phyloP scores from a whole-genome alignment of 495 filamentous ascomycete genomes.

The Tuber aestivum region DNA sequence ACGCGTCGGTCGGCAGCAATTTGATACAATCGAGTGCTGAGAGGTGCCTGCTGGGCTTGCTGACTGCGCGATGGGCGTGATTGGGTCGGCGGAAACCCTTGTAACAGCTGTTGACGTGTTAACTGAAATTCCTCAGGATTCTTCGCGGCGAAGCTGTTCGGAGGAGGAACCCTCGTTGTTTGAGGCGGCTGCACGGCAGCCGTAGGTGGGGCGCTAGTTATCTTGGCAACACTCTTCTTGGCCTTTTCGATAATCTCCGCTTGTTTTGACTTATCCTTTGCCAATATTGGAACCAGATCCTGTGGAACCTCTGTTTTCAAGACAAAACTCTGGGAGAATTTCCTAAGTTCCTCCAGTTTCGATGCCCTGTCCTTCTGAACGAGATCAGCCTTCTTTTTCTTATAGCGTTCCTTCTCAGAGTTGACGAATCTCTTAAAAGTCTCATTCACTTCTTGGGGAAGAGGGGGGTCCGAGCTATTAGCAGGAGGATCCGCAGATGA shows the following conservation, averaged over 20 bases:
- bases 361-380: constrained; percentile 69
- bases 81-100: constrained; percentile 17
- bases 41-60: constrained; percentile 19
- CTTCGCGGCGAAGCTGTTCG: constrained; percentile 39
- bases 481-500: constrained; percentile 18
- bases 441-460: constrained; percentile 25
- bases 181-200: constrained; percentile 32
- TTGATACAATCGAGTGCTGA: constrained; percentile 23
- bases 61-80: constrained; percentile 13
- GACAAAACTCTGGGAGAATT: constrained; percentile 90
- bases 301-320: constrained; percentile 81
- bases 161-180: constrained; percentile 26
- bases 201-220: constrained; percentile 45
- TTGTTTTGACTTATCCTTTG: constrained; percentile 90
- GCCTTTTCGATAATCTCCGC: constrained; percentile 84
- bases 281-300: constrained; percentile 89
- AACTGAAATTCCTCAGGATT: constrained; percentile 34
- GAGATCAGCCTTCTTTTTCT: constrained; percentile 64
- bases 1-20: constrained; percentile 27
- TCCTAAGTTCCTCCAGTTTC: constrained; percentile 89
- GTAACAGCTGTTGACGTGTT: constrained; percentile 25
- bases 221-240: constrained; percentile 59
- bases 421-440: constrained; percentile 46
- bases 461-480: constrained; percentile 23
- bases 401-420: constrained; percentile 64